phyloP scores from a whole-genome alignment of 2,329 filamentous ascomycete genomes.

The Ceratocystis cubensis region DNA sequence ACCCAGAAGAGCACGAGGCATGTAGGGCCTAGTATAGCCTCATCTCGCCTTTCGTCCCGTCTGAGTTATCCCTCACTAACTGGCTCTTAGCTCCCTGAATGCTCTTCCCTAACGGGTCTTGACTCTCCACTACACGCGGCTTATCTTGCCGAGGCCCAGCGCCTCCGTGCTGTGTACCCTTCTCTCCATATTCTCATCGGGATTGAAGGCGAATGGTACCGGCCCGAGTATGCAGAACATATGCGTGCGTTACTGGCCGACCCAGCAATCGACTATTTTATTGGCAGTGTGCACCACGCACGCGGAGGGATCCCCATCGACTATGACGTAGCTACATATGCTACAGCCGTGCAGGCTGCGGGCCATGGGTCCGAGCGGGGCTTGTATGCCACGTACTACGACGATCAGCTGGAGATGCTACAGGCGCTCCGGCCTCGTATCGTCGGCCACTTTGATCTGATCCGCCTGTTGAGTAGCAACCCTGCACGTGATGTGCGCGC shows the following conservation, averaged over 20 bases:
- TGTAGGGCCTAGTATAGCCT: neutral
- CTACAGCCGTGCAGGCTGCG: constrained; percentile 42
- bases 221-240: constrained; percentile 45
- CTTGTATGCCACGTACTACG: constrained; percentile 78
- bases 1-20: constrained; percentile 60
- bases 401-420: constrained; percentile 74
- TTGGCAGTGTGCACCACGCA: constrained; percentile 87
- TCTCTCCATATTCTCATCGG: constrained; percentile 70
- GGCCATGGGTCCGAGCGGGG: constrained; percentile 46
- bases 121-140: constrained; percentile 49
- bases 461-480: constrained; percentile 63
- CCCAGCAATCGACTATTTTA: constrained; percentile 70
- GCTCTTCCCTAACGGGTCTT: constrained; percentile 35
- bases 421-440: constrained; percentile 56
- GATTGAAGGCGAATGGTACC: constrained; percentile 90
- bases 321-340: constrained; percentile 59
- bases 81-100: constrained; percentile 35
- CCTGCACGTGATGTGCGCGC: constrained; percentile 47
- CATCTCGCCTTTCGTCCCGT: no score
- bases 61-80: neutral
- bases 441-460: constrained; percentile 89
- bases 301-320: constrained; percentile 77
- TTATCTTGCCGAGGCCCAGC: constrained; percentile 63
- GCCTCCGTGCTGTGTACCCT: constrained; percentile 58
- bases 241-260: constrained; percentile 48